Base-by-base conservation (phyloP, 1,284 basidiomycete genomes). In the Albatrellus sp. region DNA sequence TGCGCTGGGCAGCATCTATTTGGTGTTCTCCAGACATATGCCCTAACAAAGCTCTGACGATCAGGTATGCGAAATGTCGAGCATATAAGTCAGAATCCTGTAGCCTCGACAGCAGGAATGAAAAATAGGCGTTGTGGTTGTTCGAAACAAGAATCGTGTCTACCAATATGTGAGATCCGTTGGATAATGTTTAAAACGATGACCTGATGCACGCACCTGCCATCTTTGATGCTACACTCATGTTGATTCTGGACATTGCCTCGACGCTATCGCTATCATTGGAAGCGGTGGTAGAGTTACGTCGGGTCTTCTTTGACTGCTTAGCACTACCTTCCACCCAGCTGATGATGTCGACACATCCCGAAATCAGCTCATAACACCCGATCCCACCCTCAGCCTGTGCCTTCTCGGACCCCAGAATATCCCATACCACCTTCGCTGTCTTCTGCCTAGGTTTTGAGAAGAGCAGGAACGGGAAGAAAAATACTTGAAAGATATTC, bases 391-490 rank as follows among this genome's bases (percentile, higher is more conserved):
- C 48, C 16, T 45, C 20, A 24, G 33, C 45, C 13, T 54, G 54
- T 8, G 55, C 54, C 37, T 64, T 55, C n/a, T 54, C 53, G 6
- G 59, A 50, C 19, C 61, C 61, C 19, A 87, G 55, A 11, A 71
- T 60, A 46, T 77, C 74, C 87, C 88, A 90, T 0, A 79, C 73
- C 19, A 69, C 56, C 24, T 71, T 67, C 0, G 74, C 68, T 0
- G 77, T 79, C 52, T 75, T 78, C 49, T 79, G 73, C 39, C 77
- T 71, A 3, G 80, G 63, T 54, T 85, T 86, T 4, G 80, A 80
- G 49, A 76, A 80, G 11, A 93, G 60, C 14, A 93, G 61, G 52
- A 78, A 76, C 0, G 85, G 83, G 56, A 89, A 83, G 40, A 92
- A 60, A 1, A 84, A 58, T 16, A 64, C 59, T 52, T 77, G 66